phyloP scores from a whole-genome alignment of 2,329 filamentous ascomycete species.

The Aspergillus sp. region DNA sequence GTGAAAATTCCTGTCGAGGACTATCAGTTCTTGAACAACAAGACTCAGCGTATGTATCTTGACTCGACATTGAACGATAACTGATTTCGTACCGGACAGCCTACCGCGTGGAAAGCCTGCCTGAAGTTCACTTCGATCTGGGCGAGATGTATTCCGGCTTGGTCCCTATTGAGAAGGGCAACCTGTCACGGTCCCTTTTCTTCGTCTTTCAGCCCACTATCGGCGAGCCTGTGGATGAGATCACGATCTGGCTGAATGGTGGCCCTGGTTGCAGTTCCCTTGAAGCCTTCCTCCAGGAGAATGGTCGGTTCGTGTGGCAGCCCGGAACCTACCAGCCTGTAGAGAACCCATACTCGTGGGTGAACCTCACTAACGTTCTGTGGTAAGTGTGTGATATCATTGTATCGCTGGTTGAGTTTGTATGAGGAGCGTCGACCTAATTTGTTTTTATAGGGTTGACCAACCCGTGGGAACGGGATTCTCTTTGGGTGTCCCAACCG shows the following conservation, averaged over 20 bases:
- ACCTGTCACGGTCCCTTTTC: constrained; percentile 48
- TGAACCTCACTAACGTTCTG: constrained; percentile 73
- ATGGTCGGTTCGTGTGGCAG: constrained; percentile 72
- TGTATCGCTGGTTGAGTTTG: too few species aligned
- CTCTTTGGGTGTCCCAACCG: constrained; percentile 64
- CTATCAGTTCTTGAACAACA: constrained; percentile 29
- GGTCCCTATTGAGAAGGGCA: constrained; percentile 55
- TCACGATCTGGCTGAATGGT: constrained; percentile 54
- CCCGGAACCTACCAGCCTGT: constrained; percentile 67
- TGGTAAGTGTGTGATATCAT: constrained; percentile 57
- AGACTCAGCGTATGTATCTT: constrained; percentile 28
- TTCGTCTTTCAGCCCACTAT: constrained; percentile 54
- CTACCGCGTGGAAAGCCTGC: constrained; percentile 66
- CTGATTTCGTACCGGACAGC: constrained; percentile 39
- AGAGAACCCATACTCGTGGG: constrained; percentile 71
- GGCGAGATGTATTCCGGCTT: constrained; percentile 54
- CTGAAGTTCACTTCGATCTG: constrained; percentile 69
- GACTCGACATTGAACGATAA: too few species aligned
- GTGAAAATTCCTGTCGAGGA: constrained; percentile 19
- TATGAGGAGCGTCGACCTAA: neutral
- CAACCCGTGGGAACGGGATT: constrained; percentile 65
- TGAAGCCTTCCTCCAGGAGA: constrained; percentile 72
- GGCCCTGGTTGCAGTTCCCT: constrained; percentile 61
- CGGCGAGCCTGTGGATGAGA: constrained; percentile 46
- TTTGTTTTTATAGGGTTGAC: constrained; percentile 25